Evolutionary conservation across 371 early-diverging fungal species (phyloP).

Genomic region (Parasitella parasitica): DNA sequence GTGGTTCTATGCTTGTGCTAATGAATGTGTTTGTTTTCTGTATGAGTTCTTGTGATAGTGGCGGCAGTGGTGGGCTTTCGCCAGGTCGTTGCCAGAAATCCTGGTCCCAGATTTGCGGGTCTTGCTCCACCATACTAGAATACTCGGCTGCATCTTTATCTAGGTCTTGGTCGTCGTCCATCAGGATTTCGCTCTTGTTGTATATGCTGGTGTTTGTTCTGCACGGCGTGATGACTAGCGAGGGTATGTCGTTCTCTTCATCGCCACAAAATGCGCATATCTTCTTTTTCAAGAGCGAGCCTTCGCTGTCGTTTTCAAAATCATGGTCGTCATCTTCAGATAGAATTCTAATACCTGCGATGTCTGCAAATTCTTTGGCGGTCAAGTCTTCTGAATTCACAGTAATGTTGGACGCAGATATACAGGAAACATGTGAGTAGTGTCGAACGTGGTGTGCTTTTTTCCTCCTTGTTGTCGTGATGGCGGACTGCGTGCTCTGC

Average conservation of each 20-base stretch:
- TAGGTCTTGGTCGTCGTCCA: slow-evolving; percentile 1
- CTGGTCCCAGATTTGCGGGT: slow-evolving; percentile 37
- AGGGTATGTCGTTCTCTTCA: not conserved
- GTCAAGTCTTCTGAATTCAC: slow-evolving; percentile 48
- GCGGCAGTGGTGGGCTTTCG: not conserved
- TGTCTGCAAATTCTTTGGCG: slow-evolving; percentile 49
- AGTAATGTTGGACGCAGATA: slow-evolving; percentile 42
- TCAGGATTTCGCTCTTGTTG: not conserved
- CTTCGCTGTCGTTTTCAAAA: not conserved
- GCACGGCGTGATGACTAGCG: not conserved
- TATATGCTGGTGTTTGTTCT: not conserved
- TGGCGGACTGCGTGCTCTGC: slow-evolving; percentile 7
- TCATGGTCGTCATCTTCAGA: slow-evolving; percentile 33
- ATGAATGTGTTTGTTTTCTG: not conserved
- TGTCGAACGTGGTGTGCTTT: slow-evolving; percentile 29
- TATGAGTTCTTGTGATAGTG: not conserved
- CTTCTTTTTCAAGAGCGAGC: not conserved
- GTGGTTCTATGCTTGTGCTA: not conserved
- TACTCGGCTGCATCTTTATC: not conserved
- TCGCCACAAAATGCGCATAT: slow-evolving; percentile 16
- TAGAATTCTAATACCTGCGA: slow-evolving; percentile 45
- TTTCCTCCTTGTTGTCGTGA: slow-evolving; percentile 3
- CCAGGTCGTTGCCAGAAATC: slow-evolving; percentile 29
- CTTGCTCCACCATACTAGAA: not conserved
- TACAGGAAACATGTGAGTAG: slow-evolving; percentile 38